These are phyloP conservation scores for Pichia sp. DNA, from an alignment of 1,139 yeast genomes.

Conservation along the genomic window DNA sequence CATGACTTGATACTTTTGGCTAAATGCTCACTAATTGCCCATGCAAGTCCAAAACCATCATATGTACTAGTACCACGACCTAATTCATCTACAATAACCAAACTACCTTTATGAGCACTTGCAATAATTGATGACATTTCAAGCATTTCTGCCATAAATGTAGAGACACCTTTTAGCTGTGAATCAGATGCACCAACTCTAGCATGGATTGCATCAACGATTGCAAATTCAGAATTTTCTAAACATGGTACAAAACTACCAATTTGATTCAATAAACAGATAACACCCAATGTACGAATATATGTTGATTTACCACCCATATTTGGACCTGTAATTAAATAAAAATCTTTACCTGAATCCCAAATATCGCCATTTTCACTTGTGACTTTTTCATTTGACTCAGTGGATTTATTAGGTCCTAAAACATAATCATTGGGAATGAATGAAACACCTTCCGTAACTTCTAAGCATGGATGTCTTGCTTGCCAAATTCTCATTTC, in stretches of 20 bases:
- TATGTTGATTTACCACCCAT: conserved; percentile 99
- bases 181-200: conserved; percentile 99
- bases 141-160: conserved; percentile 97
- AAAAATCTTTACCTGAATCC: conserved; percentile 47
- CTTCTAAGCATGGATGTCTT: conserved; percentile 91
- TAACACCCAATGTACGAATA: conserved; percentile 86
- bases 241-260: conserved; percentile 87
- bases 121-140: conserved; percentile 90
- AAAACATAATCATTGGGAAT: conserved; percentile 52
- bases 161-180: conserved; percentile 91
- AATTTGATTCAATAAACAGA: conserved; percentile 82
- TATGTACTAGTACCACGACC: conserved; percentile 97
- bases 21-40: conserved; percentile 89
- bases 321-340: conserved; percentile 92
- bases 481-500: conserved; percentile 59
- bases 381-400: background rate
- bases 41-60: conserved; percentile 96
- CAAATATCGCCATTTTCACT: conserved; percentile 41
- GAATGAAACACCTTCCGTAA: conserved; percentile 80
- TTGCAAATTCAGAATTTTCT: conserved; percentile 59
- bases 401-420: conserved; percentile 1
- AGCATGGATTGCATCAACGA: conserved; percentile 88
- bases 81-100: conserved; percentile 88
- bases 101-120: conserved; percentile 75
- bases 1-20: conserved; percentile 67